Base-by-base conservation (phyloP, 306 rosid genomes). In the Luffa acutangula region DNA sequence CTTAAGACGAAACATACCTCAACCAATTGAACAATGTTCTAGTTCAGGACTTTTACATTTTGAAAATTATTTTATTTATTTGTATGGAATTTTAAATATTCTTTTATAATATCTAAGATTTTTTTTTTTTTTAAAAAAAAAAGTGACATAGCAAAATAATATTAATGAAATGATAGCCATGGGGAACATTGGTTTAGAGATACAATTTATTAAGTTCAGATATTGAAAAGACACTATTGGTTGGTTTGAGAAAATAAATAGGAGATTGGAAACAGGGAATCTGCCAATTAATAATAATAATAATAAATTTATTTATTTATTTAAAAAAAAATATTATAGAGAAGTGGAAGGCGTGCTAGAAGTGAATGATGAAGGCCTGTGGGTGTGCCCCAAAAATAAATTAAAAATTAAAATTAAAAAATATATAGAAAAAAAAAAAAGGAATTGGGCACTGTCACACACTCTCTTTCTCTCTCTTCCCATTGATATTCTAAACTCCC, bases 401-500 rank as follows among this genome's bases (percentile, higher is more conserved):
- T 10, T 7, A 13, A 13, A 10, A 10, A n/a, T n/a, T n/a, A n/a
- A n/a, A n/a, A n/a, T n/a, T n/a, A n/a, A n/a, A n/a, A n/a, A n/a
- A n/a, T n/a, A n/a, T n/a, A n/a, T n/a, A n/a, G n/a, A n/a, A 12
- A 49, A 1, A 49, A 3, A 49, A 12, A 15, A 49, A 20, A 52
- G 20, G 57, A 15, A 52, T 52, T 52, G 57, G 57, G n/a, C 57
- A 52, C 70, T 51, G 56, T 54, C 59, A 15, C 59, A 15, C 58
- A 13, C 3, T 12, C 17, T 12, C 17, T 13, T n/a, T 58, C 65
- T 41, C 53, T 66, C 74, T 66, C 74, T 17, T 9, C 41, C 74
- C 74, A 39, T 66, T 66, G 74, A 66, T 39, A 66, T 66, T 66
- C 74, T 14, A 66, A 66, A 66, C 49, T 66, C 49, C 74, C 49